Conservation (phyloP, 2,329 filamentous ascomycete species). For the Dactylellina cionopaga region DNA sequence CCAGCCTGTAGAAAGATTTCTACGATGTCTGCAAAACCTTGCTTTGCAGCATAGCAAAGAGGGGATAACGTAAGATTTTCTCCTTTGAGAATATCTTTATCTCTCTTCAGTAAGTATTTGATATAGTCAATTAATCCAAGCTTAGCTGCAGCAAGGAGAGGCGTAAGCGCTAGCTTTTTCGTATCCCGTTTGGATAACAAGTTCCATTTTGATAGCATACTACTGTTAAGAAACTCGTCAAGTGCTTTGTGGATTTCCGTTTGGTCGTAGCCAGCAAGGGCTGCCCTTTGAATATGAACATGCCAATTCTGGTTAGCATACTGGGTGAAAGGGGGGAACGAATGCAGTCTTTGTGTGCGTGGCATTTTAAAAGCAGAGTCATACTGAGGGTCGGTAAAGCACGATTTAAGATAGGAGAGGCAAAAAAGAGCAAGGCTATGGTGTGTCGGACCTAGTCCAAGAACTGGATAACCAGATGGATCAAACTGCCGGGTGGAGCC, state of each 20-base stretch:
- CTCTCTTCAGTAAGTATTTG: conserved; percentile 53
- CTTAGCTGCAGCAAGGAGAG: neutral
- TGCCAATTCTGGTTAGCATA: conserved; percentile 10
- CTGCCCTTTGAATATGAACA: conserved; percentile 6
- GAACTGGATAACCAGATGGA: conserved; percentile 8
- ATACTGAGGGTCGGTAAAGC: neutral
- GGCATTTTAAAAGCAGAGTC: neutral
- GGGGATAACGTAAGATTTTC: conserved; percentile 30
- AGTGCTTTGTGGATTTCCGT: neutral
- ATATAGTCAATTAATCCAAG: conserved; percentile 36
- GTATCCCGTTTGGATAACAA: neutral
- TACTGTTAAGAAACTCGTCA: neutral
- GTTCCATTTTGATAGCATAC: neutral
- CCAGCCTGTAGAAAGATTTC: conserved; percentile 53
- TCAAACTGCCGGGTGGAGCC: conserved; percentile 4
- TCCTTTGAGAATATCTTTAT: conserved; percentile 49
- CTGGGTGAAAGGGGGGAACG: neutral
- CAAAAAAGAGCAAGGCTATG: conserved; percentile 12
- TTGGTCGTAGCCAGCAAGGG: conserved; percentile 1
- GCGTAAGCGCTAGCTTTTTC: neutral
- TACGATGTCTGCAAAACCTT: neutral
- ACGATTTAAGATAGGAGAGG: conserved; percentile 11
- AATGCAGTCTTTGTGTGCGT: neutral
- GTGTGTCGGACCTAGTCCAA: neutral
- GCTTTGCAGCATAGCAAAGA: conserved; percentile 49